A percentile compares a stretch with the other conserved stretches of the same genome.
Conservation (phyloP, 2,329 filamentous ascomycete genomes). For the Alternaria triticina region DNA sequence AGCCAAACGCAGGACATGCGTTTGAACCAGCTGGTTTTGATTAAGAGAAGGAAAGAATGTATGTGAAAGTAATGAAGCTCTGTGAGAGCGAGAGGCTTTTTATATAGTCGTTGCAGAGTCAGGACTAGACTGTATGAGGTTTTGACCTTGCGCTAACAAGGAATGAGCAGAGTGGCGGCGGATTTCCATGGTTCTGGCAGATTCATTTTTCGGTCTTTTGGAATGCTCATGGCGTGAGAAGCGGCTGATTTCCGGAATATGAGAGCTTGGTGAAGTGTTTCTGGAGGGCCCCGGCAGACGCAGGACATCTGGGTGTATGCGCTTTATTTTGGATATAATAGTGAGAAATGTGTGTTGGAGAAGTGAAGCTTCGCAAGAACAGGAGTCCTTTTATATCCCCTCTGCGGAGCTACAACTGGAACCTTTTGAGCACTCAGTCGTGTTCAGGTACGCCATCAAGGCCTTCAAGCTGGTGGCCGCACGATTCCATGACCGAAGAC, state of each 20-base stretch:
- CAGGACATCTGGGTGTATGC: background rate
- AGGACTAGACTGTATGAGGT: background rate
- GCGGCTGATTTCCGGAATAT: background rate
- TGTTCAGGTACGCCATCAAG: background rate
- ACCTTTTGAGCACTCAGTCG: accelerated
- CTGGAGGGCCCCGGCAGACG: background rate
- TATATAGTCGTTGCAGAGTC: background rate
- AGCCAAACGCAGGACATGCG: too few relatives aligned
- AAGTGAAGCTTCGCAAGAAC: background rate
- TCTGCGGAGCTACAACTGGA: background rate
- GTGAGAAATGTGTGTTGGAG: background rate
- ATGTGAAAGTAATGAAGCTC: background rate
- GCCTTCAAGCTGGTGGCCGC: background rate
- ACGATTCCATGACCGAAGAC: background rate
- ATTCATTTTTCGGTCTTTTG: background rate
- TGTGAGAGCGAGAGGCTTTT: accelerated
- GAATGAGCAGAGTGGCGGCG: background rate
- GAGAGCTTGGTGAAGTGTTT: background rate
- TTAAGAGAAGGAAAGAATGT: background rate
- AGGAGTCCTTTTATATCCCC: background rate
- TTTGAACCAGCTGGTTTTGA: too few relatives aligned
- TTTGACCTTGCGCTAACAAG: background rate
- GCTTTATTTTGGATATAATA: background rate
- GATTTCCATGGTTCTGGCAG: accelerated
- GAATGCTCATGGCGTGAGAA: background rate